Conservation (phyloP, 306 rosid genomes). For the Gastrolobium villosum region DNA sequence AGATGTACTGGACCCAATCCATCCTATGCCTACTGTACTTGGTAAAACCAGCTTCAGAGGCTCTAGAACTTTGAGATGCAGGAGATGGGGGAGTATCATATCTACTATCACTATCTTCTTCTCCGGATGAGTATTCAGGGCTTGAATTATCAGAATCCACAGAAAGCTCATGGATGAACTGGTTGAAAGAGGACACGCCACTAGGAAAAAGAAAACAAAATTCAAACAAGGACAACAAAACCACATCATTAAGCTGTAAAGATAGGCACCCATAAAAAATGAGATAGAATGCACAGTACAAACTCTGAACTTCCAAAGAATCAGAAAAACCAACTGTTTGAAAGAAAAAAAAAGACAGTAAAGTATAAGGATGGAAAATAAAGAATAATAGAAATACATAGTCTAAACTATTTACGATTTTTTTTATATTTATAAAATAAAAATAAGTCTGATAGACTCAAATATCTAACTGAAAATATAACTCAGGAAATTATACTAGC, state of each 20-base stretch:
- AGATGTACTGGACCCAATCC: slow-evolving; percentile 62
- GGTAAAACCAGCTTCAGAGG: slow-evolving; percentile 58
- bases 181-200: slow-evolving; percentile 95
- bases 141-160: slow-evolving; percentile 88
- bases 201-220: slow-evolving; percentile 57
- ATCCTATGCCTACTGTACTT: slow-evolving; percentile 53
- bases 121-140: slow-evolving; percentile 67
- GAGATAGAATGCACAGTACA: not conserved
- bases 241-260: slow-evolving; percentile 1
- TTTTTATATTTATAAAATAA: slow-evolving; percentile 6
- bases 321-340: not conserved
- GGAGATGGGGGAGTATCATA: slow-evolving; percentile 67
- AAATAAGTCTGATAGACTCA: not conserved
- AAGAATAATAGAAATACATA: slow-evolving; percentile 18
- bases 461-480: slow-evolving; percentile 20
- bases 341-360: not conserved
- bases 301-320: not conserved
- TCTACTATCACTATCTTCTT: slow-evolving; percentile 70
- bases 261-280: slow-evolving; percentile 16
- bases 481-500: not conserved
- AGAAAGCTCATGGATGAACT: slow-evolving; percentile 82
- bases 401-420: not conserved
- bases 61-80: slow-evolving; percentile 71
- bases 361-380: not conserved
- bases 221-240: slow-evolving; percentile 40